phyloP scores from a whole-genome alignment of 768 basidiomycete species.

The Trametes elegans region DNA sequence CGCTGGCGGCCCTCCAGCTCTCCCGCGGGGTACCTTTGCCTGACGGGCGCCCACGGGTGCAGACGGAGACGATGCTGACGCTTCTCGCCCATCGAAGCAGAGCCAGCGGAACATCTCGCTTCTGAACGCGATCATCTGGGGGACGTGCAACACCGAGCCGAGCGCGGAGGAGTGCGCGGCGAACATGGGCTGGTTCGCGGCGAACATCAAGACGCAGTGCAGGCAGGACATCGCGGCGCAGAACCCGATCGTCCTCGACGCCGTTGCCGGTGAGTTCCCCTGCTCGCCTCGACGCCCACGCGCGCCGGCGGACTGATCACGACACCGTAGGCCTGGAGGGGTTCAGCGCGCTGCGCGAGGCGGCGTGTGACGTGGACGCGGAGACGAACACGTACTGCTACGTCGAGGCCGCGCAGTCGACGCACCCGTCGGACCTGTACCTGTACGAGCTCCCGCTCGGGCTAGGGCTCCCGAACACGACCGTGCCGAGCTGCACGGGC shows the following conservation, averaged over 20 bases:
- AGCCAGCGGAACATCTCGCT: conserved; percentile 59
- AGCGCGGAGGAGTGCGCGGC: conserved; percentile 49
- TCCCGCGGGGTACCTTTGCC: conserved; percentile 3
- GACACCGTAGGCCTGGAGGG: conserved; percentile 52
- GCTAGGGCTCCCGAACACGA: conserved; percentile 45
- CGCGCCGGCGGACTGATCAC: background rate
- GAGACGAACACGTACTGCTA: conserved; percentile 69
- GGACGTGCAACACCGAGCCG: conserved; percentile 68
- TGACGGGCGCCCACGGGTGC: too few relatives aligned
- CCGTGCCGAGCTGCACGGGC: conserved; percentile 54
- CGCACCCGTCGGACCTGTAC: conserved; percentile 67
- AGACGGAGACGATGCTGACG: background rate
- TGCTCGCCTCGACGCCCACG: background rate
- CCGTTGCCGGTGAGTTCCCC: conserved; percentile 51
- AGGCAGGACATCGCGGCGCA: conserved; percentile 49
- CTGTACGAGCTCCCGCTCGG: conserved; percentile 71
- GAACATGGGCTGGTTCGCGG: conserved; percentile 68
- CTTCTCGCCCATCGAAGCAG: conserved; percentile 37
- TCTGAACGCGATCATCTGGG: conserved; percentile 72
- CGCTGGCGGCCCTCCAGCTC: background rate
- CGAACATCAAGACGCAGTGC: conserved; percentile 49
- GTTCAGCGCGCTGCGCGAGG: conserved; percentile 59
- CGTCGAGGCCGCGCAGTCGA: conserved; percentile 54
- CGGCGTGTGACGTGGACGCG: conserved; percentile 59
- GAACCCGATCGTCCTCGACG: conserved; percentile 50